Percentiles rank a stretch among this genome's conserved stretches.
These are phyloP conservation scores for Penstemon eatonii DNA, from an alignment of 257 asterid genomes.

Conservation along the genomic window DNA sequence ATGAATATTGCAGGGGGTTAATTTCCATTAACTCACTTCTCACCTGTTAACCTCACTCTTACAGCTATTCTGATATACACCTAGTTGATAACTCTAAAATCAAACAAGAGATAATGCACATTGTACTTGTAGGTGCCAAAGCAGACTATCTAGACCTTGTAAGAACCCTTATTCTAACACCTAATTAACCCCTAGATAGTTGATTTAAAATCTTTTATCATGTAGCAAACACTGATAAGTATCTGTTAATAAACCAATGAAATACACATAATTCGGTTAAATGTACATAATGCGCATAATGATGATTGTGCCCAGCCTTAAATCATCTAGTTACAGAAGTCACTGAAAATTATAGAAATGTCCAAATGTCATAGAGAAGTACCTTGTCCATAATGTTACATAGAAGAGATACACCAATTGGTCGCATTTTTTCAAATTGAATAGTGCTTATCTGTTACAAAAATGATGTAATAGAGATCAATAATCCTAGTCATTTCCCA, in stretches of 20 bases:
- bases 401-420: constrained; percentile 80
- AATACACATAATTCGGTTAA: not conserved
- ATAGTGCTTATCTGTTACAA: constrained; percentile 90
- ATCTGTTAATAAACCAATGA: not conserved
- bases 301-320: constrained; percentile 12
- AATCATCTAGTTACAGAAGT: constrained; percentile 16
- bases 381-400: constrained; percentile 96
- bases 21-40: too few relatives aligned
- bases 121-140: not conserved
- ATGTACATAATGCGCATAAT: constrained; percentile 8
- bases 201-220: not conserved
- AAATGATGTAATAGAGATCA: constrained; percentile 27
- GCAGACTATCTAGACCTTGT: not conserved
- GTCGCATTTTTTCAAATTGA: constrained; percentile 92
- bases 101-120: constrained; percentile 5
- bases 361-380: constrained; percentile 23
- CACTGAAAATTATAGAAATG: constrained; percentile 18
- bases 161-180: not conserved
- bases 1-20: too few relatives aligned
- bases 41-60: not conserved
- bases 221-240: not conserved
- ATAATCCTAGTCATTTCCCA: constrained; percentile 9
- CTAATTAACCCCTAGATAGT: not conserved
- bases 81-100: not conserved
- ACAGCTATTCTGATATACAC: not conserved